A percentile compares a stretch with the other conserved stretches of the same genome.
Conservation (phyloP, 2,329 filamentous ascomycete genomes). For the Dactylonectria estremocensis region DNA sequence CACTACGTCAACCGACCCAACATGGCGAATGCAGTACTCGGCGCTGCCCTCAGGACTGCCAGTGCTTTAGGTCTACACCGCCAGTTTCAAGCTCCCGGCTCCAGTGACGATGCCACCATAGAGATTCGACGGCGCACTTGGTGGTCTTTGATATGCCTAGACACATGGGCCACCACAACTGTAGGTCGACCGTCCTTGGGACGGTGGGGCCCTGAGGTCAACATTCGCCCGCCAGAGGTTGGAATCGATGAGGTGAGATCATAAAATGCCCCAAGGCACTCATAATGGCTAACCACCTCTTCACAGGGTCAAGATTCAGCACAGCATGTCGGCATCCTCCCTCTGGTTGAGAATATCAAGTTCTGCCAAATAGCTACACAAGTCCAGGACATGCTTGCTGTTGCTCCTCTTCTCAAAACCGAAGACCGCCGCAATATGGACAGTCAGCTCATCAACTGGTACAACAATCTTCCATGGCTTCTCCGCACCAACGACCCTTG, state of each 20-base stretch:
- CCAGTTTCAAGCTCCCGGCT: slow-evolving; percentile 56
- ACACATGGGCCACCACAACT: slow-evolving; percentile 81
- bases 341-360: slow-evolving; percentile 81
- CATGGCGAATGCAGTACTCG: slow-evolving; percentile 81
- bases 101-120: slow-evolving; percentile 25
- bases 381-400: slow-evolving; percentile 84
- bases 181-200: slow-evolving; percentile 80
- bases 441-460: slow-evolving; percentile 79
- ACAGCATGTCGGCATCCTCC: slow-evolving; percentile 77
- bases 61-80: slow-evolving; percentile 79
- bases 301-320: slow-evolving; percentile 61
- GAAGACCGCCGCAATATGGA: slow-evolving; percentile 79
- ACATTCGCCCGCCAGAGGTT: slow-evolving; percentile 73
- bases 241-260: slow-evolving; percentile 57
- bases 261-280: neutral
- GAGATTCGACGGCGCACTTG: slow-evolving; percentile 78
- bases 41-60: slow-evolving; percentile 80
- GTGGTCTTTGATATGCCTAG: slow-evolving; percentile 83
- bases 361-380: slow-evolving; percentile 86
- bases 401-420: slow-evolving; percentile 75
- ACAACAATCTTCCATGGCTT: slow-evolving; percentile 78
- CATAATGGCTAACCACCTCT: neutral
- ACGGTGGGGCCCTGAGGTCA: slow-evolving; percentile 77
- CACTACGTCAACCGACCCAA: slow-evolving; percentile 84
- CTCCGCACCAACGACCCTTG: slow-evolving; percentile 76